Conservation (phyloP, 768 basidiomycete genomes). For the Termitomyces sp. region DNA sequence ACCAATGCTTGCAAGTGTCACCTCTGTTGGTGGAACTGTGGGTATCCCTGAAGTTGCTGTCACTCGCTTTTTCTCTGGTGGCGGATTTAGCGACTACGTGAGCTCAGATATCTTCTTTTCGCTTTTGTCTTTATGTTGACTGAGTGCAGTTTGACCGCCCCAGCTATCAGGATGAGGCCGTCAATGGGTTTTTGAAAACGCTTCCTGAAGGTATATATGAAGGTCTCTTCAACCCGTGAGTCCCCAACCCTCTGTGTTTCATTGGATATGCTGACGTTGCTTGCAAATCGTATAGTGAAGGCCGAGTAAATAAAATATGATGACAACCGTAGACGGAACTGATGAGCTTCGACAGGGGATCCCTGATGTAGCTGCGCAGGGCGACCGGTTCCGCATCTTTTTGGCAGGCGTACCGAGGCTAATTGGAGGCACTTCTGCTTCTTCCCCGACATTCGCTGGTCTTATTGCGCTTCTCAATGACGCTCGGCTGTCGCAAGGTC, state of each 20-base stretch:
- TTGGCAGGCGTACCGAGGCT: conserved; percentile 32
- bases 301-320: conserved; percentile 41
- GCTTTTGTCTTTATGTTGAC: neutral
- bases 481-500: conserved; percentile 42
- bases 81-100: conserved; percentile 72
- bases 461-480: conserved; percentile 66
- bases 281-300: conserved; percentile 31
- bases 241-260: neutral
- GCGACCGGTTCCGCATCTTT: conserved; percentile 45
- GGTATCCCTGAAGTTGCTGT: conserved; percentile 56
- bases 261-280: neutral
- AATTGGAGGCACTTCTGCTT: conserved; percentile 61
- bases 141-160: conserved; percentile 21
- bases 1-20: conserved; percentile 50
- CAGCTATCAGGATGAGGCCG: conserved; percentile 43
- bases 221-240: conserved; percentile 57
- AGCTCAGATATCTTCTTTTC: conserved; percentile 15
- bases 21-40: conserved; percentile 63
- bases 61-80: conserved; percentile 57
- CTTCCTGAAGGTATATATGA: conserved; percentile 41
- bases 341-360: conserved; percentile 35
- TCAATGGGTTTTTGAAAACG: conserved; percentile 34
- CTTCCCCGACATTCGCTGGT: conserved; percentile 60
- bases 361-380: conserved; percentile 68
- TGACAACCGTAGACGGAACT: neutral